phyloP scores from a whole-genome alignment of 2,329 filamentous ascomycete genomes.

The Alternaria burnsii region DNA sequence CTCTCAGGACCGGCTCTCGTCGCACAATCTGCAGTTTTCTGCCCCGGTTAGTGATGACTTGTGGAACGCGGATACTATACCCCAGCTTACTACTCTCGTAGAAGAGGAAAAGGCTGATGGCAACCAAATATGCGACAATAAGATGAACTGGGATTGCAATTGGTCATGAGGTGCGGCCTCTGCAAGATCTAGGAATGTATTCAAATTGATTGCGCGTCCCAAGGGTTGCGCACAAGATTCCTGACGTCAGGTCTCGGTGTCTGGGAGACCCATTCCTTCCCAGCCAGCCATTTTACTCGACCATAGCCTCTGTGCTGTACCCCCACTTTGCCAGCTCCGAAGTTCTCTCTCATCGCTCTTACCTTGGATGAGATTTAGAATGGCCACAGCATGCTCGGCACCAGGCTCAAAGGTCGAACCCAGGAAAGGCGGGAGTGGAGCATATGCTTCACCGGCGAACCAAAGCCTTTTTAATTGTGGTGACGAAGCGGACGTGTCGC shows the following conservation, averaged over 20 bases:
- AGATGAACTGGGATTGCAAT: background rate
- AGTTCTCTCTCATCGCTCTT: too few relatives aligned
- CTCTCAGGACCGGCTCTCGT: background rate
- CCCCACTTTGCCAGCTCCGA: too few relatives aligned
- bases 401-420: too few relatives aligned
- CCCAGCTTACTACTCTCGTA: background rate
- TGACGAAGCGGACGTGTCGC: too few relatives aligned
- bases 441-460: too few relatives aligned
- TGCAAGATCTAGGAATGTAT: background rate
- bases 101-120: background rate
- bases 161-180: background rate
- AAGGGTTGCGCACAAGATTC: conserved; percentile 15
- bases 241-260: background rate
- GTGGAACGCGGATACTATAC: background rate
- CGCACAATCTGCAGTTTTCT: background rate
- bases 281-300: too few relatives aligned
- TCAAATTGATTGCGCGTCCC: conserved; percentile 12
- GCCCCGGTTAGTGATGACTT: background rate
- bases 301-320: too few relatives aligned
- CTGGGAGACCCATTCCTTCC: too few relatives aligned
- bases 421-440: too few relatives aligned
- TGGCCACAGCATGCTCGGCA: too few relatives aligned
- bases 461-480: too few relatives aligned
- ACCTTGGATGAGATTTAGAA: too few relatives aligned
- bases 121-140: background rate